Base-by-base conservation (phyloP, 805 yeast species). In the Lachancea sp. region DNA sequence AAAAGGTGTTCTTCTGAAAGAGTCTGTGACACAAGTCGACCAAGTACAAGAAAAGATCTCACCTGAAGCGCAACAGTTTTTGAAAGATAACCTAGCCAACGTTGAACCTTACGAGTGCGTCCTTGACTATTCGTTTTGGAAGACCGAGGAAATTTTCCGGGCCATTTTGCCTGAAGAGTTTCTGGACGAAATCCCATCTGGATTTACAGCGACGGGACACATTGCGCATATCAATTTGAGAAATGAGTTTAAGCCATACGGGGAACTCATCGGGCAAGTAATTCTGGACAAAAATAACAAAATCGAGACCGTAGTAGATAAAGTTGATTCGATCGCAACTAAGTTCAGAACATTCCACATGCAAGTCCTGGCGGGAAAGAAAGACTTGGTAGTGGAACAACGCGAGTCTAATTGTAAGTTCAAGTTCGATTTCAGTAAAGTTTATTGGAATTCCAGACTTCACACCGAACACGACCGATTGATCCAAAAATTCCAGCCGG, bases 391-490 rank as follows among this genome's bases (percentile, higher is more conserved):
- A 26, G 98, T 90, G 11, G 63, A 84, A 48, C 97, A 90, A 61
- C 76, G 72, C 47, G 98, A 92, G 60, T 77, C 89, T 44, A 85
- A 85, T 25, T 90, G 99, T 67, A 62, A 68, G 8, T 92, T 92
- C 65, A 74, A 68, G 34, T 90, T 92, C 61, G 96, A 92, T 56
- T 92, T 94, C 60, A 76, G 85, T 43, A 84, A 86, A 56, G 98
- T 94, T 4, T 92, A 94, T 63, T 92, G 99, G 99, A 92, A 92
- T 60, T 86, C 97, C 12, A 74, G 98, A 50, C 69, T 92, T 37
- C 90, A 88, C 50, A 85, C 96, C 0, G 99, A 92, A 55, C 99
- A 92, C 61, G 90, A 79, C 34, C 69, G 97, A 44, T 64, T 92
- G 31, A 81, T 92, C 3, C 58, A 64, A 1, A 56, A 64, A 28